phyloP scores from a whole-genome alignment of 2,329 filamentous ascomycete species.

The Fusarium humuli region DNA sequence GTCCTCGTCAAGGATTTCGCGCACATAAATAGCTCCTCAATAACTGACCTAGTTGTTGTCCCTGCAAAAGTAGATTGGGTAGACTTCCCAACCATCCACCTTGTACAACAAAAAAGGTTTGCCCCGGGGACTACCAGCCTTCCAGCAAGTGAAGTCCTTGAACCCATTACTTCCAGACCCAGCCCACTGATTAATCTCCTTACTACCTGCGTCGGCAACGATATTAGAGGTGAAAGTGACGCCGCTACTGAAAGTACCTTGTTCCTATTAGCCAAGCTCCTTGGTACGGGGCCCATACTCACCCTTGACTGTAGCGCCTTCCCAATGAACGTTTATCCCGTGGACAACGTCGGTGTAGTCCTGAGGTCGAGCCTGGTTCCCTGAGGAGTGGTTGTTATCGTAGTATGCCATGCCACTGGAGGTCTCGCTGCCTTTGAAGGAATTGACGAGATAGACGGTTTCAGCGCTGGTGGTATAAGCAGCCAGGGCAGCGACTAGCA shows the following conservation, averaged over 20 bases:
- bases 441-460: slow-evolving; percentile 1
- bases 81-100: slow-evolving; percentile 5
- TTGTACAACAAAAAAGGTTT: neutral
- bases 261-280: accelerated
- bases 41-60: neutral
- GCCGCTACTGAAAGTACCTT: neutral
- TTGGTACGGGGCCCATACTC: neutral
- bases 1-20: neutral
- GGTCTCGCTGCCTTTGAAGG: neutral
- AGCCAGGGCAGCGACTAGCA: neutral
- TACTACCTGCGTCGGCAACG: neutral
- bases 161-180: slow-evolving; percentile 5
- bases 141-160: slow-evolving; percentile 5
- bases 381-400: neutral
- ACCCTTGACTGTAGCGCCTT: slow-evolving; percentile 3
- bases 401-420: slow-evolving; percentile 14
- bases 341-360: neutral
- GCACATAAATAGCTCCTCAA: neutral
- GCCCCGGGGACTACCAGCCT: neutral
- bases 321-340: neutral
- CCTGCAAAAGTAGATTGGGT: neutral
- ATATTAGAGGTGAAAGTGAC: slow-evolving; percentile 11
- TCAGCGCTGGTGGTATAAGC: accelerated
- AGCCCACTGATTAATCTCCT: neutral
- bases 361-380: neutral